These are phyloP conservation scores for Penicillium egyptiacum DNA, from an alignment of 495 filamentous ascomycete species.

Conservation along the genomic window DNA sequence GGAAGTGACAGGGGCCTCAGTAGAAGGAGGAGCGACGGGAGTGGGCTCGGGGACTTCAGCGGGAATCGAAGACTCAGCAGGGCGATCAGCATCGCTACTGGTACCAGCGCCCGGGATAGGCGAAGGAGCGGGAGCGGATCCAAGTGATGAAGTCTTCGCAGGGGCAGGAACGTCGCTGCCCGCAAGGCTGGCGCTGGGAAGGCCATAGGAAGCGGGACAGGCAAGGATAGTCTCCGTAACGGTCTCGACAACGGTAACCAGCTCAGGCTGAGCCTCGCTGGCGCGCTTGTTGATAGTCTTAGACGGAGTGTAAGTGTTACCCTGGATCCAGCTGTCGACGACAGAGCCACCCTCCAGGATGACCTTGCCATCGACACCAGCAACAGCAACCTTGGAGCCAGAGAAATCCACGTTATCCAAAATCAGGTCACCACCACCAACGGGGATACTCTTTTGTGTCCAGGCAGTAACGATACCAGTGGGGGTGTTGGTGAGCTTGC, in stretches of 20 bases:
- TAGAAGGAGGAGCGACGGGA: slow-evolving; percentile 4
- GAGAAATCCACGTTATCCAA: slow-evolving; percentile 84
- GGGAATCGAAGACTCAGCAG: slow-evolving; percentile 3
- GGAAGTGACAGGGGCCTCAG: slow-evolving; percentile 3
- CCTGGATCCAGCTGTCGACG: slow-evolving; percentile 72
- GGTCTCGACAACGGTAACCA: slow-evolving; percentile 31
- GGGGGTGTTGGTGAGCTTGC: slow-evolving; percentile 68
- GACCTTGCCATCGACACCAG: slow-evolving; percentile 48
- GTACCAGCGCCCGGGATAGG: background rate
- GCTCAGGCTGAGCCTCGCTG: slow-evolving; percentile 16
- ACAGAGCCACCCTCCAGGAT: slow-evolving; percentile 72
- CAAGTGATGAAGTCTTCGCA: slow-evolving; percentile 7
- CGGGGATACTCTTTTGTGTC: slow-evolving; percentile 53
- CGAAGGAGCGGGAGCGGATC: slow-evolving; percentile 9
- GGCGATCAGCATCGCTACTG: slow-evolving; percentile 9
- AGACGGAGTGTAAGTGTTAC: slow-evolving; percentile 60
- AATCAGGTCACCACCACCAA: slow-evolving; percentile 74
- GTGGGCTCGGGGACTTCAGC: slow-evolving; percentile 9
- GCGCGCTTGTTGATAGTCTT: slow-evolving; percentile 32
- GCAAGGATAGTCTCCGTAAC: slow-evolving; percentile 25
- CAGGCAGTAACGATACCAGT: slow-evolving; percentile 75
- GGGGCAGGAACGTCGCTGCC: slow-evolving; percentile 16
- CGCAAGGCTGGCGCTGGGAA: slow-evolving; percentile 7
- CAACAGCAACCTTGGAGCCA: slow-evolving; percentile 55
- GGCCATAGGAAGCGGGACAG: slow-evolving; percentile 15